Evolutionary conservation across 345 rosid species (phyloP).

Genomic region (Eucalyptus sideroxylon): DNA sequence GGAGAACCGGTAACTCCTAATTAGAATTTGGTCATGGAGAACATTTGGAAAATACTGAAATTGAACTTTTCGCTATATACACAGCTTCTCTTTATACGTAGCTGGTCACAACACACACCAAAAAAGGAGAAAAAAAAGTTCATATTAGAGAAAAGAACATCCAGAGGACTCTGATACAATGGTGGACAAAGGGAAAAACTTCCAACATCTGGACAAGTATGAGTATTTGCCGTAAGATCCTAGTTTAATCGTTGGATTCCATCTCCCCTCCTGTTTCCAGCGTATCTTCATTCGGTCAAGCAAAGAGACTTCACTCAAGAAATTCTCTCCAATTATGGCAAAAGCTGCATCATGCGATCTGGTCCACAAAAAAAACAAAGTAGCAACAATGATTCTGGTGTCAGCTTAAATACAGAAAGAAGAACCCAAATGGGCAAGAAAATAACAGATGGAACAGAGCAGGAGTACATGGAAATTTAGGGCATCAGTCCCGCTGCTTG

Average conservation of each 20-base stretch:
- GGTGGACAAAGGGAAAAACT: neutral
- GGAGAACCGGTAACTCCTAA: neutral
- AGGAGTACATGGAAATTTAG: neutral
- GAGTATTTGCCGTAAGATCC: neutral
- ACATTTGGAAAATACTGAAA: neutral
- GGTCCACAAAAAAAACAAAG: neutral
- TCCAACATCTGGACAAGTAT: neutral
- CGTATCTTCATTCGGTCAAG: neutral
- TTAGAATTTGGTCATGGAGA: neutral
- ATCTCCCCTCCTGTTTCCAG: neutral
- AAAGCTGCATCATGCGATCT: neutral
- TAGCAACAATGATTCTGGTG: neutral
- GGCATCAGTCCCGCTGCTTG: constrained; percentile 1
- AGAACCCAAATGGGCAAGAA: neutral
- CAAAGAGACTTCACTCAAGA: neutral
- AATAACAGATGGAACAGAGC: neutral
- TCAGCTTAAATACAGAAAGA: neutral
- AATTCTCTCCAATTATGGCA: neutral
- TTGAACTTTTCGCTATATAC: neutral
- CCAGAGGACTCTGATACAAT: neutral
- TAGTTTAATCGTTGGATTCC: neutral
- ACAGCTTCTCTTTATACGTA: neutral
- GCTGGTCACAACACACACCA: neutral
- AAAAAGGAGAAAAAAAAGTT: neutral
- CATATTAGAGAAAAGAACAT: neutral